These are phyloP conservation scores for Trypethelium eluteriae DNA, from an alignment of 495 filamentous ascomycete species.

Conservation along the genomic window DNA sequence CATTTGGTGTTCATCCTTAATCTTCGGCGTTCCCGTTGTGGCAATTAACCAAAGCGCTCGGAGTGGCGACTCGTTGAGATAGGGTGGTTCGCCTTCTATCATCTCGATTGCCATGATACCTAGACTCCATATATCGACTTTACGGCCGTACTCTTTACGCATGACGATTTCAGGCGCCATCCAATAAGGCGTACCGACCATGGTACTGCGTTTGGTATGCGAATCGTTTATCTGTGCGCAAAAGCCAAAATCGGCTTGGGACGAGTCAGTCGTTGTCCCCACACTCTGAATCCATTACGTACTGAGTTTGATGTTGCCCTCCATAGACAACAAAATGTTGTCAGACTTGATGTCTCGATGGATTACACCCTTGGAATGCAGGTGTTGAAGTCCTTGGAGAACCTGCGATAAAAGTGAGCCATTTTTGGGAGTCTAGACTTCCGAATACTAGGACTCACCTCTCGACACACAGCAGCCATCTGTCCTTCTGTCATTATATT, in stretches of 20 bases:
- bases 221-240: conserved; percentile 97
- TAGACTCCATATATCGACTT: conserved; percentile 97
- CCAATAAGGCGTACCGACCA: conserved; percentile 99
- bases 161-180: conserved; percentile 99
- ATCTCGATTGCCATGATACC: conserved; percentile 99
- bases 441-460: conserved; percentile 45
- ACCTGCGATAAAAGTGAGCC: conserved; percentile 44
- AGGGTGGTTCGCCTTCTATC: conserved; percentile 98
- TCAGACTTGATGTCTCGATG: conserved; percentile 99
- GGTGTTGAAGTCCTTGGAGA: conserved; percentile 80
- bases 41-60: conserved; percentile 93
- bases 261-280: neutral
- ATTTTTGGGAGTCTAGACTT: neutral
- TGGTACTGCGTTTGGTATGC: conserved; percentile 94
- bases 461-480: conserved; percentile 89
- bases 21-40: conserved; percentile 88
- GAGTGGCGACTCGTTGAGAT: conserved; percentile 89
- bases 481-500: conserved; percentile 98
- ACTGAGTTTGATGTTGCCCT: conserved; percentile 98
- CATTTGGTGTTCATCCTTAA: conserved; percentile 85
- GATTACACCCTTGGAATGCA: conserved; percentile 96
- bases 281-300: conserved; percentile 36
- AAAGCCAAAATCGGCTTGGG: conserved; percentile 90
- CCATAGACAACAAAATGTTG: conserved; percentile 89
- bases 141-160: conserved; percentile 93